Evolutionary conservation across 768 basidiomycete species (phyloP).

Genomic region (Boletus rufocinnamomeus): DNA sequence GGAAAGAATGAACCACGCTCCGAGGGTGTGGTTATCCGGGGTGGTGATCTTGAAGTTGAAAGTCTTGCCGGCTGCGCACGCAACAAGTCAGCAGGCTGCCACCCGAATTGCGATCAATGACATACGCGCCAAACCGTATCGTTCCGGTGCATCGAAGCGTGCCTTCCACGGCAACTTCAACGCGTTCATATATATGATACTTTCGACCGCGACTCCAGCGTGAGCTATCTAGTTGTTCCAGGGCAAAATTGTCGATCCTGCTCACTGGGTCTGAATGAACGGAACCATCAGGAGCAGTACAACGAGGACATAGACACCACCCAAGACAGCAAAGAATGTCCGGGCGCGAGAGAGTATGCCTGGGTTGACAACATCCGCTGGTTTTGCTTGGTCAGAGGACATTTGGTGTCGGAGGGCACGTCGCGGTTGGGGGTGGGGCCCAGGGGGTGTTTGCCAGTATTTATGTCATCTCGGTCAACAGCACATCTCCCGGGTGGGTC

Average conservation of each 20-base stretch:
- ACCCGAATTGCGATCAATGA: constrained; percentile 3
- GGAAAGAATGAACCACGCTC: constrained; percentile 84
- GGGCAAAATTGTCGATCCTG: constrained; percentile 18
- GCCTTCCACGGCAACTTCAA: constrained; percentile 63
- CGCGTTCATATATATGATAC: constrained; percentile 65
- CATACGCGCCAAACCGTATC: constrained; percentile 80
- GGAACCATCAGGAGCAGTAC: constrained; percentile 61
- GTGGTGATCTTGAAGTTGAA: constrained; percentile 71
- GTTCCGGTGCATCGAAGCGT: constrained; percentile 68
- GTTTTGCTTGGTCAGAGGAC: constrained; percentile 5
- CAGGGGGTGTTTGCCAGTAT: constrained; percentile 18
- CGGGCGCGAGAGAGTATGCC: constrained; percentile 32
- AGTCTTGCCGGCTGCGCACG: constrained; percentile 67
- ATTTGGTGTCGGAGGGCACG: constrained; percentile 3
- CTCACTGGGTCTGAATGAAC: constrained; percentile 70
- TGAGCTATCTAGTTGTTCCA: constrained; percentile 20
- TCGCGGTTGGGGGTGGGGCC: background rate
- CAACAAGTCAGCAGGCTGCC: background rate
- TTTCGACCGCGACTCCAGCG: constrained; percentile 30
- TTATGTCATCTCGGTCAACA: constrained; percentile 1
- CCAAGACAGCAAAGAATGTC: constrained; percentile 41
- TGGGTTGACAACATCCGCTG: constrained; percentile 4
- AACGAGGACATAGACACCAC: constrained; percentile 52
- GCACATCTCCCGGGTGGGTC: background rate
- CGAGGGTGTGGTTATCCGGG: constrained; percentile 74